Evolutionary conservation across 345 rosid species (phyloP), one percentile per base, ranked within the genome.

Genomic region (Ailanthus altissimus): DNA sequence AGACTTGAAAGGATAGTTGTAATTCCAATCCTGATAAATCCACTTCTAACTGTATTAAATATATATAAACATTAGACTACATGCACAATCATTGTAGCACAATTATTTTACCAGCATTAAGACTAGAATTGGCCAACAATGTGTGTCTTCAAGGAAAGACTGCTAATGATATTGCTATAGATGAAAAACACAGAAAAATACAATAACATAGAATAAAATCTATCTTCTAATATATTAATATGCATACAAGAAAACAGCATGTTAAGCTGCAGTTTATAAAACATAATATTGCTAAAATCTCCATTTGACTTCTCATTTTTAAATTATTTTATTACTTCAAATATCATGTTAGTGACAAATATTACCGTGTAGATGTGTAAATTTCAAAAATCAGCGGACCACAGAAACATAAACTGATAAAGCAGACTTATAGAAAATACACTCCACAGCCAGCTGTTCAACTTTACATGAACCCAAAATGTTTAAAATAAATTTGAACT

Each of bases 11-110:
- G 58, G 65, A 76, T 60, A 63, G 14, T 65, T 28, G 75, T 2
- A 3, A 72, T 64, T 40, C 74, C 63, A 73, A 56, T 73, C 40
- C 70, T 76, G 83, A 81, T 36, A 53, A 70, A 61, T 60, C 64
- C 58, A 70, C 78, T 73, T 53, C 80, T 73, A 61, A 68, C 78
- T 42, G 69, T 62, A 26, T 58, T 76, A 32, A 49, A 65, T 57
- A 73, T 28, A 65, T 57, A 73, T 28, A 1, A 25, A 65, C 26
- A 70, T 73, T 42, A n/a, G 58, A 69, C 73, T 18, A 3, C 46
- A 43, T 28, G 36, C 11, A 62, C 36, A 11, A 49, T 26, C 28
- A 18, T 45, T 43, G 43, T 4, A 12, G n/a, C 45, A 40, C 28
- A 23, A 56, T 46, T 10, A 46, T 50, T 66, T 46, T 14, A 26